Conservation (phyloP, 169 alveolate species). For the Eimeria praecox region DNA sequence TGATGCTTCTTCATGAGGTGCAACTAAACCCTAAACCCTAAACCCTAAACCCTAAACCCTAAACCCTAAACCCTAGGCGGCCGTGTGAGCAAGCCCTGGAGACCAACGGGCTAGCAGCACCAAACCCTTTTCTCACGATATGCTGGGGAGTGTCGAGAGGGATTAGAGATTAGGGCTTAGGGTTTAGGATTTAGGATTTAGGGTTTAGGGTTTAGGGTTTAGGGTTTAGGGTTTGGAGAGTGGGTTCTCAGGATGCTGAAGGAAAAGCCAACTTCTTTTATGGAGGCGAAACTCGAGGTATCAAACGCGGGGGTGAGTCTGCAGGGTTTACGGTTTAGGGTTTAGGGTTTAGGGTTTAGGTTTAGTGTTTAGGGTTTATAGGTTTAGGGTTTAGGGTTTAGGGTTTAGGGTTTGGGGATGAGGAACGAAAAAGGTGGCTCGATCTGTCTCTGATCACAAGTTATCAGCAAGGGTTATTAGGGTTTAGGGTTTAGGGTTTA, state of each 20-base stretch:
- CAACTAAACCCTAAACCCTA: slow-evolving; percentile 3
- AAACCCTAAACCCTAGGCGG: not conserved
- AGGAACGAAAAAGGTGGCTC: not conserved
- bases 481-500: slow-evolving; percentile 36
- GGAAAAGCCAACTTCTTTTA: slow-evolving; percentile 52
- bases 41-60: not conserved
- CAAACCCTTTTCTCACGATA: not conserved
- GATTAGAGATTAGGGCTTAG: not conserved
- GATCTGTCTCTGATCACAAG: not conserved
- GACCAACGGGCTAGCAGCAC: not conserved
- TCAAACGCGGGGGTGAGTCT: slow-evolving; percentile 50
- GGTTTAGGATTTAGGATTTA: not conserved
- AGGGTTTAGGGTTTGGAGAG: not conserved
- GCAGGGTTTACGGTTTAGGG: not conserved
- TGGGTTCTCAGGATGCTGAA: slow-evolving; percentile 54
- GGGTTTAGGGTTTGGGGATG: slow-evolving; percentile 20
- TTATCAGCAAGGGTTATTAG: not conserved
- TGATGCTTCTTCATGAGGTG: slow-evolving; percentile 37
- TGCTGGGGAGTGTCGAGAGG: not conserved
- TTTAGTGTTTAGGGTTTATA: not conserved
- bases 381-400: not conserved
- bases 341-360: slow-evolving; percentile 1
- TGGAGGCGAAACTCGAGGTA: slow-evolving; percentile 63
- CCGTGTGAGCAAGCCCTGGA: not conserved
- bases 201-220: not conserved